Evolutionary conservation across 2,329 filamentous ascomycete genomes (phyloP).

Genomic region (Fusarium liriodendri): DNA sequence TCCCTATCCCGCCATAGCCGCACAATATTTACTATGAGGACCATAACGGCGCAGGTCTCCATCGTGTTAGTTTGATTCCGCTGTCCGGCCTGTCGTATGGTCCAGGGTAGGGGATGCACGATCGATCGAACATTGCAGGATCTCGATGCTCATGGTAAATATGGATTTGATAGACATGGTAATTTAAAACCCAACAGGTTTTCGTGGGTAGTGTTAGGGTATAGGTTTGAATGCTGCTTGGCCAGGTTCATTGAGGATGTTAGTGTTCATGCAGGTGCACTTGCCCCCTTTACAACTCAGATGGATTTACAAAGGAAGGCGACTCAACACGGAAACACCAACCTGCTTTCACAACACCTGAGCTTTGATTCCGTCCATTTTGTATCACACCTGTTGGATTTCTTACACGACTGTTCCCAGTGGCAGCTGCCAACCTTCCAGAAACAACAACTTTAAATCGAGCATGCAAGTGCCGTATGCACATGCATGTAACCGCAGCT

Average conservation of each 20-base stretch:
- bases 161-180: slow-evolving; percentile 7
- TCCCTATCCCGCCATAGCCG: background rate
- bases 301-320: background rate
- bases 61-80: slow-evolving; percentile 1
- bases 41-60: background rate
- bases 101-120: background rate
- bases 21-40: background rate
- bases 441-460: background rate
- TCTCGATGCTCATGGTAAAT: slow-evolving; percentile 21
- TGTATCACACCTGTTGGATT: background rate
- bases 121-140: slow-evolving; percentile 20
- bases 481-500: slow-evolving; percentile 15
- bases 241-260: background rate
- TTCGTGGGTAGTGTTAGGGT: slow-evolving; percentile 5
- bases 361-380: background rate
- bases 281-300: background rate
- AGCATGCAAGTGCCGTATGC: background rate
- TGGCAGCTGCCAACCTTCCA: background rate
- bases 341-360: background rate
- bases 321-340: background rate
- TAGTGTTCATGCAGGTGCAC: background rate
- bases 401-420: background rate
- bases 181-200: slow-evolving; percentile 7
- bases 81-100: slow-evolving; percentile 3
- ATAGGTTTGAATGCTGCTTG: slow-evolving; percentile 1